phyloP scores from a whole-genome alignment of 768 basidiomycete species.

The Rhizopogon salebrosus region DNA sequence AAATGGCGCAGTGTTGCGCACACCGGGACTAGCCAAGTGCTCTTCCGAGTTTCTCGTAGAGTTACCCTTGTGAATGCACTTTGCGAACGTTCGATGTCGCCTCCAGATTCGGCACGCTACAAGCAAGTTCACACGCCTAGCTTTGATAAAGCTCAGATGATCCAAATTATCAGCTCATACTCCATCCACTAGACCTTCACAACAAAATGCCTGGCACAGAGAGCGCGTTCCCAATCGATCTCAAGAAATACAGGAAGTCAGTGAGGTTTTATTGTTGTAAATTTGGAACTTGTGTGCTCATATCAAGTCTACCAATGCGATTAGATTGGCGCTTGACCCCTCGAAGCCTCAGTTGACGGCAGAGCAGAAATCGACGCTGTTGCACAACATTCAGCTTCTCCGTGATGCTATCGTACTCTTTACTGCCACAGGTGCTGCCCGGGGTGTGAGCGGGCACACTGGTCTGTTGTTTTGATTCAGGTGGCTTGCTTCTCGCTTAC shows the following conservation, averaged over 20 bases:
- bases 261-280: slow-evolving; percentile 3
- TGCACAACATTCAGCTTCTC: slow-evolving; percentile 71
- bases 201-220: slow-evolving; percentile 35
- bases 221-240: slow-evolving; percentile 69
- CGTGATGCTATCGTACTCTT: slow-evolving; percentile 85
- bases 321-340: slow-evolving; percentile 71
- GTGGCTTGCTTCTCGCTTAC: slow-evolving; percentile 11
- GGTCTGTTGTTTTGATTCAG: slow-evolving; percentile 30
- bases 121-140: slow-evolving; percentile 21
- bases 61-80: slow-evolving; percentile 8
- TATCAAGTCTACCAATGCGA: slow-evolving; percentile 4
- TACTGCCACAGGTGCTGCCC: slow-evolving; percentile 79
- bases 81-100: slow-evolving; percentile 13
- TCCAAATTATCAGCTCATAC: not conserved
- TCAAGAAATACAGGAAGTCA: slow-evolving; percentile 71
- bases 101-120: too few species aligned
- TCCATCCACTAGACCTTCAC: not conserved
- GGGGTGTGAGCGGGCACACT: slow-evolving; percentile 85
- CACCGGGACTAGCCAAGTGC: slow-evolving; percentile 2
- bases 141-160: slow-evolving; percentile 17
- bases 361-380: slow-evolving; percentile 56
- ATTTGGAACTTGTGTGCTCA: not conserved
- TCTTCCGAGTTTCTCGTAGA: slow-evolving; percentile 2
- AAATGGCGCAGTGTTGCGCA: slow-evolving; percentile 3
- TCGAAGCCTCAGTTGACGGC: slow-evolving; percentile 52